phyloP scores from a whole-genome alignment of 768 basidiomycete species.

The Hygrophorus russula region DNA sequence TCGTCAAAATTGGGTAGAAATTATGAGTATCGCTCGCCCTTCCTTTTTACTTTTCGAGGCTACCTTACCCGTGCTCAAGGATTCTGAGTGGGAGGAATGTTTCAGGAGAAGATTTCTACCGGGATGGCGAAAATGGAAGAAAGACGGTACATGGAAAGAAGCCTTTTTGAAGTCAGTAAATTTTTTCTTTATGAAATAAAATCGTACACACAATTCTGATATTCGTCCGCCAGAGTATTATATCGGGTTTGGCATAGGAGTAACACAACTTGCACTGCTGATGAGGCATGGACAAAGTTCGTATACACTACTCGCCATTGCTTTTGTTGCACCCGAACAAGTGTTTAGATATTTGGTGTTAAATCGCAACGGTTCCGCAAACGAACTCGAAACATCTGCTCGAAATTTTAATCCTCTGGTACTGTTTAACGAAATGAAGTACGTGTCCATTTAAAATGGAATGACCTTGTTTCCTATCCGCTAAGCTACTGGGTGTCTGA shows the following conservation, averaged over 20 bases:
- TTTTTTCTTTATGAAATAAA: too few relatives aligned
- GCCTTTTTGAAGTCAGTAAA: slow-evolving; percentile 50
- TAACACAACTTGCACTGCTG: slow-evolving; percentile 56
- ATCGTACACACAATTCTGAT: slow-evolving; percentile 7
- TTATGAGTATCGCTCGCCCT: slow-evolving; percentile 51
- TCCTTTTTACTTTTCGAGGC: slow-evolving; percentile 56
- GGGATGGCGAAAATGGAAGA: slow-evolving; percentile 65
- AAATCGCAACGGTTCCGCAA: slow-evolving; percentile 67
- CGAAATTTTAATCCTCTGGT: slow-evolving; percentile 54
- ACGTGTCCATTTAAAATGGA: slow-evolving; percentile 13
- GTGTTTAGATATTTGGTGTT: slow-evolving; percentile 54
- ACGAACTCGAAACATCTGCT: slow-evolving; percentile 57
- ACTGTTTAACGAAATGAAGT: slow-evolving; percentile 76
- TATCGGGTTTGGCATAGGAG: slow-evolving; percentile 61
- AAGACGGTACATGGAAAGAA: slow-evolving; percentile 51
- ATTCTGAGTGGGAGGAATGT: slow-evolving; percentile 65
- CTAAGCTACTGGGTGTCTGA: too few relatives aligned
- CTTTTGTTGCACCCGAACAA: slow-evolving; percentile 6
- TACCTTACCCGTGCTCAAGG: slow-evolving; percentile 56
- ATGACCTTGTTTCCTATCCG: too few relatives aligned
- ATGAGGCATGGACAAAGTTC: slow-evolving; percentile 80
- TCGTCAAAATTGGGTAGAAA: slow-evolving; percentile 71
- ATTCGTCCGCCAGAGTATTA: slow-evolving; percentile 32
- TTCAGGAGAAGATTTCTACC: slow-evolving; percentile 65
- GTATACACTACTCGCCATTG: slow-evolving; percentile 10